Evolutionary conservation across 2,329 filamentous ascomycete genomes (phyloP).

Genomic region (Lithohypha guttulata): DNA sequence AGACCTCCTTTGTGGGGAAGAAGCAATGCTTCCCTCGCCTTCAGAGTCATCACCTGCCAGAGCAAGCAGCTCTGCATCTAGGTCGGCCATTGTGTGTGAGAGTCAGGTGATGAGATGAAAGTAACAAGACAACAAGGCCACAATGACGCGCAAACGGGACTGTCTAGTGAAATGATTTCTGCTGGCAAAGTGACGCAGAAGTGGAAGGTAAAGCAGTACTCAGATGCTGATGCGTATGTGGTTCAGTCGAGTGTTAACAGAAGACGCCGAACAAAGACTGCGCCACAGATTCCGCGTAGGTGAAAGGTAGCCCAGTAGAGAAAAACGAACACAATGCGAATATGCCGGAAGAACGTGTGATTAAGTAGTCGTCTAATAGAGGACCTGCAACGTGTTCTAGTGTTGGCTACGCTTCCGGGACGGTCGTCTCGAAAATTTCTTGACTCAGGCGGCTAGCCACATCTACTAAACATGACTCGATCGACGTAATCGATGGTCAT

Average conservation of each 20-base stretch:
- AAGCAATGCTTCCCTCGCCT: constrained; percentile 43
- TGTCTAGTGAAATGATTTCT: too few relatives aligned
- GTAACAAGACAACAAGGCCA: too few relatives aligned
- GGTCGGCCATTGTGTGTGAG: constrained; percentile 60
- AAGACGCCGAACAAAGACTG: too few relatives aligned
- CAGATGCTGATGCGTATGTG: too few relatives aligned
- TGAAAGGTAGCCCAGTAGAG: not conserved
- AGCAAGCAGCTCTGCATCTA: constrained; percentile 88
- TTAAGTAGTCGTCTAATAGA: not conserved
- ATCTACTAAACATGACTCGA: not conserved
- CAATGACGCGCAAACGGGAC: too few relatives aligned
- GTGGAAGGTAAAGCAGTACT: not conserved
- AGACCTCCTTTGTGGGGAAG: constrained; percentile 46
- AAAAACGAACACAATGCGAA: not conserved
- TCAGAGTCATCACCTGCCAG: constrained; percentile 66
- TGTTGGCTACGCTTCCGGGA: too few relatives aligned
- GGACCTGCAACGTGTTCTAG: too few relatives aligned
- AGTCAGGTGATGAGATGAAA: not conserved
- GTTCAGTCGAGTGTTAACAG: too few relatives aligned
- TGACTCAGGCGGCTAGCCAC: not conserved
- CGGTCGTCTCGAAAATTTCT: constrained; percentile 1
- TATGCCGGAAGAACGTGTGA: too few relatives aligned
- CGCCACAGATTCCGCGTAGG: too few relatives aligned
- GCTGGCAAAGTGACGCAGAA: too few relatives aligned
- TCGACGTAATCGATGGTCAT: too few relatives aligned